phyloP scores from a whole-genome alignment of 768 basidiomycete genomes.

The Hericium rajendrae region DNA sequence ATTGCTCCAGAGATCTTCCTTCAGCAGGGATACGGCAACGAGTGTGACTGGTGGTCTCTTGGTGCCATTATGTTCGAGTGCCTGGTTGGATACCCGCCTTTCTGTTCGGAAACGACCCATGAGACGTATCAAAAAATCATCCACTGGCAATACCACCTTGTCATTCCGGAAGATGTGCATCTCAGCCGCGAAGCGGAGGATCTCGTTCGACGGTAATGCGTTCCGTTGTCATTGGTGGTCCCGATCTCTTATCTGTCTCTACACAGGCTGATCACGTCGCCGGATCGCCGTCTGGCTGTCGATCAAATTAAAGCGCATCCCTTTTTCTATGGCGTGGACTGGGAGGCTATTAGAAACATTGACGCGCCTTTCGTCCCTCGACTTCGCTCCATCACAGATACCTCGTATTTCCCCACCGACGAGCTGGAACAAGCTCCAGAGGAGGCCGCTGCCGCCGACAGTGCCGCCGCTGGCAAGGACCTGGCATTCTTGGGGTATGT shows the following conservation, averaged over 20 bases:
- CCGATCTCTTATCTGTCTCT: not conserved
- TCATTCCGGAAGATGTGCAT: conserved; percentile 91
- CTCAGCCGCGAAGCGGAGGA: conserved; percentile 88
- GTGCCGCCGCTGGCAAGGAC: conserved; percentile 39
- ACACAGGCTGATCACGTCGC: conserved; percentile 69
- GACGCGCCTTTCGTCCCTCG: conserved; percentile 97
- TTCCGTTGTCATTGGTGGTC: not conserved
- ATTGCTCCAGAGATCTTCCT: conserved; percentile 96
- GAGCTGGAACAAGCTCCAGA: conserved; percentile 73
- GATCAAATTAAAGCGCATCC: conserved; percentile 88
- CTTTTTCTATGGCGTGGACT: conserved; percentile 95
- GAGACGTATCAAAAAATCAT: conserved; percentile 98
- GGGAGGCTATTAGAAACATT: conserved; percentile 78
- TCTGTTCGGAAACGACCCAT: conserved; percentile 93
- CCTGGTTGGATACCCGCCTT: conserved; percentile 92
- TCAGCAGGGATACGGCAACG: conserved; percentile 95
- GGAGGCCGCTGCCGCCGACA: conserved; percentile 30
- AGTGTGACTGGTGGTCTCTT: conserved; percentile 99
- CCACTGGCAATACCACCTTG: conserved; percentile 81
- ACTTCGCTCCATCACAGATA: conserved; percentile 86
- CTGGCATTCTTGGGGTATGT: conserved; percentile 49
- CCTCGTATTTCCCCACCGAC: conserved; percentile 96
- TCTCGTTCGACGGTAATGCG: conserved; percentile 60
- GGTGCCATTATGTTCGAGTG: conserved; percentile 99
- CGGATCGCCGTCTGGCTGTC: conserved; percentile 65